Evolutionary conservation across 805 yeast genomes (phyloP).

Genomic region (Pichia membranifaciens): DNA sequence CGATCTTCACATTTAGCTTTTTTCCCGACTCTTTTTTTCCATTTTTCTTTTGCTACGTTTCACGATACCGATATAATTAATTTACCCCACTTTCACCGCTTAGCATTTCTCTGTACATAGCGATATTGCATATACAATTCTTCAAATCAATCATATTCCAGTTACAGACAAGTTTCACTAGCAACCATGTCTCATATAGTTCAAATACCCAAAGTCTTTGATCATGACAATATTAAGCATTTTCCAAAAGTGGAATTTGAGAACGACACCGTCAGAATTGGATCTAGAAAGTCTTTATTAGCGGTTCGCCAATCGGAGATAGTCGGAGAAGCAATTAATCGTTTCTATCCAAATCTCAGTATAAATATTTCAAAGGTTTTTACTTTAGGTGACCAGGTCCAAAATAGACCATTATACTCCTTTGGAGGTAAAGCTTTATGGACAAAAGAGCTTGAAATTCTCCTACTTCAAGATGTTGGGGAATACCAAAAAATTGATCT

Average conservation of each 20-base stretch:
- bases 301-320: conserved; percentile 84
- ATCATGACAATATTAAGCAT: conserved; percentile 2
- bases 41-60: too few relatives aligned
- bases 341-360: conserved; percentile 52
- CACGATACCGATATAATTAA: too few relatives aligned
- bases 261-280: conserved; percentile 42
- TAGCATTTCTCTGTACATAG: not conserved
- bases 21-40: too few relatives aligned
- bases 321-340: conserved; percentile 56
- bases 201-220: conserved; percentile 11
- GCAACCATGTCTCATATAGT: conserved; percentile 9
- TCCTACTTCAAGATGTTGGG: conserved; percentile 61
- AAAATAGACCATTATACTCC: conserved; percentile 77
- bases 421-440: conserved; percentile 96
- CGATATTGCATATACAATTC: not conserved
- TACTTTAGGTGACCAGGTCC: conserved; percentile 89
- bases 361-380: conserved; percentile 74
- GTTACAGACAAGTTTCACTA: too few relatives aligned
- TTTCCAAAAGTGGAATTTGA: conserved; percentile 10
- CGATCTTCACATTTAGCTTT: too few relatives aligned
- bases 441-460: conserved; percentile 90
- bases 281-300: conserved; percentile 82
- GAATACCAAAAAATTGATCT: conserved; percentile 67
- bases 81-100: too few relatives aligned
- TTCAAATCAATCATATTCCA: too few relatives aligned